Conservation (phyloP, 257 asterid species). For the Nicotiana tabacum region DNA sequence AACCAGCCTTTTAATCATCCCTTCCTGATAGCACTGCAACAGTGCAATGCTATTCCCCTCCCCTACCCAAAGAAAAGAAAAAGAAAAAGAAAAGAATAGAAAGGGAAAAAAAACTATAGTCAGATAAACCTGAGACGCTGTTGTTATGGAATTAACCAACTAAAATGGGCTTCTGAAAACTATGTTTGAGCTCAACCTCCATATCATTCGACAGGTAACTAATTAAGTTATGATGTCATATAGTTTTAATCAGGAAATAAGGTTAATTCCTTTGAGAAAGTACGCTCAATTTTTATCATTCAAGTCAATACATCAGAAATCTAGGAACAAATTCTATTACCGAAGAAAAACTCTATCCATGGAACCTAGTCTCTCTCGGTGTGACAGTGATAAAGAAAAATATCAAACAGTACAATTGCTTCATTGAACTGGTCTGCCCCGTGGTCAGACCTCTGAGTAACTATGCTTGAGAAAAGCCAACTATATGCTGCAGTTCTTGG, state of each 20-base stretch:
- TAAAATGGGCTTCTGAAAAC: not conserved
- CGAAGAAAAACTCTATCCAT: not conserved
- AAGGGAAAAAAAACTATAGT: not conserved
- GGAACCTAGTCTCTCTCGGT: not conserved
- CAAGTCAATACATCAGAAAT: not conserved
- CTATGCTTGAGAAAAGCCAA: not conserved
- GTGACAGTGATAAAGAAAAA: not conserved
- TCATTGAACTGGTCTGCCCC: not conserved
- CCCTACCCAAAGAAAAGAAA: not conserved
- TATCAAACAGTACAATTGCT: not conserved
- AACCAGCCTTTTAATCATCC: constrained; percentile 1
- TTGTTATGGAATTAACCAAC: not conserved
- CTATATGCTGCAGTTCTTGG: not conserved
- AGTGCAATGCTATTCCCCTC: not conserved
- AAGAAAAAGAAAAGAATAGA: too few relatives aligned
- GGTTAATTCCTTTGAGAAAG: not conserved
- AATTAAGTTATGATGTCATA: not conserved
- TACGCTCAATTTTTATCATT: not conserved
- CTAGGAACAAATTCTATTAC: not conserved
- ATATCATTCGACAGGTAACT: not conserved
- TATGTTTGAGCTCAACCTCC: not conserved
- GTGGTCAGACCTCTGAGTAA: not conserved
- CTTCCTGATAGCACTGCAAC: not conserved
- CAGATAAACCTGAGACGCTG: not conserved
- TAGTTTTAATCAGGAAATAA: not conserved